A percentile compares a stretch with the other conserved stretches of the same genome.
phyloP scores from a whole-genome alignment of 164 flowering plant species.

The Saururus chinensis region DNA sequence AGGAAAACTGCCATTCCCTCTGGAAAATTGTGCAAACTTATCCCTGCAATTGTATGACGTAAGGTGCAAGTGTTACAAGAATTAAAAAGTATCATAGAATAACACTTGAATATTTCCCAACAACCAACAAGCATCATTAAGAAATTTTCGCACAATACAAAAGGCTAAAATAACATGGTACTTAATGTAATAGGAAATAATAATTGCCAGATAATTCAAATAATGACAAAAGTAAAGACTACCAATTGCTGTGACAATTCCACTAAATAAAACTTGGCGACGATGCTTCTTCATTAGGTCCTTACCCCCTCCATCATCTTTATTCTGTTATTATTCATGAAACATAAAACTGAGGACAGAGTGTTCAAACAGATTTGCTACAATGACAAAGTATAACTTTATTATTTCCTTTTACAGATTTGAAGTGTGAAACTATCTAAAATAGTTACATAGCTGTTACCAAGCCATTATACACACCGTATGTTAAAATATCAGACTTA shows the following conservation, averaged over 20 bases:
- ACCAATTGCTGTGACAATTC: constrained; percentile 91
- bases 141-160: neutral
- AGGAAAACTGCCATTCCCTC: constrained; percentile 99
- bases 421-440: too few relatives aligned
- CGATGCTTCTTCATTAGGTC: constrained; percentile 81
- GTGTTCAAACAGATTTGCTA: neutral
- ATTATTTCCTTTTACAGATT: too few relatives aligned
- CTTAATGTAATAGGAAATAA: neutral
- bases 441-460: too few relatives aligned
- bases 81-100: neutral
- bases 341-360: neutral
- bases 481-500: too few relatives aligned
- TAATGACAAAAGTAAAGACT: constrained; percentile 6
- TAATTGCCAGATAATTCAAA: neutral
- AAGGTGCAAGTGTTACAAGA: too few relatives aligned
- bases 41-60: constrained; percentile 36
- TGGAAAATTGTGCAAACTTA: constrained; percentile 97
- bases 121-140: neutral
- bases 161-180: neutral
- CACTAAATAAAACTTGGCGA: constrained; percentile 90
- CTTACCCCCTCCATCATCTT: constrained; percentile 56
- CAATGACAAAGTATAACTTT: too few relatives aligned
- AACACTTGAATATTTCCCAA: neutral
- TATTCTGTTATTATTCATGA: constrained; percentile 25
- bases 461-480: too few relatives aligned